Evolutionary conservation across 2,329 filamentous ascomycete species (phyloP).

Genomic region (Cercospora sp.): DNA sequence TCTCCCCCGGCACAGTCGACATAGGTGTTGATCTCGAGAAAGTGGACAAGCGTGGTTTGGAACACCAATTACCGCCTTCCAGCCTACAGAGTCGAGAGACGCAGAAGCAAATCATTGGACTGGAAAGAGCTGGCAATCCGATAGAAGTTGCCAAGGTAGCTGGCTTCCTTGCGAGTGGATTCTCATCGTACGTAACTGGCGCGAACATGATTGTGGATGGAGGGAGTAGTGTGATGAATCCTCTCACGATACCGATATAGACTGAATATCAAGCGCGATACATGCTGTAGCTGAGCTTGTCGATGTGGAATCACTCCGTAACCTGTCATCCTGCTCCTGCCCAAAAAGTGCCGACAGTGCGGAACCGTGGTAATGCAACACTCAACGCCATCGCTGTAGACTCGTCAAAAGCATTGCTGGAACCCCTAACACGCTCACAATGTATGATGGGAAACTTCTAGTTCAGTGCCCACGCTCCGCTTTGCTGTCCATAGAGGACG

Average conservation of each 20-base stretch:
- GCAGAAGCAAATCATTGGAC: slow-evolving; percentile 55
- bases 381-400: background rate
- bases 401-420: background rate
- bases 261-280: background rate
- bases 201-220: slow-evolving; percentile 64
- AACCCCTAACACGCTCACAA: background rate
- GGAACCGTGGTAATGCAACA: background rate
- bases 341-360: background rate
- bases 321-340: background rate
- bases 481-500: background rate
- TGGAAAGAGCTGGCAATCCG: slow-evolving; percentile 59
- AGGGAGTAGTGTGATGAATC: slow-evolving; percentile 49
- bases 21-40: slow-evolving; percentile 50
- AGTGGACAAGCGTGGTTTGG: slow-evolving; percentile 54
- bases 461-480: too few species aligned
- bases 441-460: too few species aligned
- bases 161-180: slow-evolving; percentile 63
- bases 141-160: slow-evolving; percentile 61
- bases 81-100: slow-evolving; percentile 54
- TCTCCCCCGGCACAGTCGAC: slow-evolving; percentile 51
- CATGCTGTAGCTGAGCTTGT: background rate
- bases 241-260: slow-evolving; percentile 35
- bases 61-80: slow-evolving; percentile 57
- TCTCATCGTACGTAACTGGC: slow-evolving; percentile 63
- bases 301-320: background rate